These are phyloP conservation scores for Bombardia bombarda DNA, from an alignment of 495 filamentous ascomycete species.

Conservation along the genomic window DNA sequence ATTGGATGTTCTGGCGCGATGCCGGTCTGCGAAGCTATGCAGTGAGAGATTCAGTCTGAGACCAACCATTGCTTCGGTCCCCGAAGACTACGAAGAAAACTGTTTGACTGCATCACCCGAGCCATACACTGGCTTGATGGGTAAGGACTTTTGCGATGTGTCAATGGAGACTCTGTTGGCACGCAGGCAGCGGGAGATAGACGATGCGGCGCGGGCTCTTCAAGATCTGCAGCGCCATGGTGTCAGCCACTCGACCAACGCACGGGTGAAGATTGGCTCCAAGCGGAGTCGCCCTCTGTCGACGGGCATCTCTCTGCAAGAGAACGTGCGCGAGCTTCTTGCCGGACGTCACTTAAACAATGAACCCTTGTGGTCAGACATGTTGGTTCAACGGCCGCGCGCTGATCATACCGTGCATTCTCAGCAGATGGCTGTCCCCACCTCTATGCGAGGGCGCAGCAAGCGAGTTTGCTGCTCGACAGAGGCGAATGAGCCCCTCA, in stretches of 20 bases:
- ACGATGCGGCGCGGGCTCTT: constrained; percentile 59
- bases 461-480: constrained; percentile 57
- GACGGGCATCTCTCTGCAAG: constrained; percentile 59
- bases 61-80: constrained; percentile 42
- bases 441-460: constrained; percentile 28
- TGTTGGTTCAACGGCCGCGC: constrained; percentile 18
- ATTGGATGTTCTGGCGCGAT: constrained; percentile 76
- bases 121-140: constrained; percentile 45
- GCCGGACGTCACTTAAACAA: constrained; percentile 14
- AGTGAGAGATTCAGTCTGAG: constrained; percentile 42
- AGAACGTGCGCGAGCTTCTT: constrained; percentile 62
- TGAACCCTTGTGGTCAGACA: constrained; percentile 29
- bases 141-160: constrained; percentile 46
- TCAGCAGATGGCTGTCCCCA: constrained; percentile 29
- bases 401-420: constrained; percentile 11
- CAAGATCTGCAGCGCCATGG: constrained; percentile 50
- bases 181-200: constrained; percentile 33
- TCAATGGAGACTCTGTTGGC: constrained; percentile 42
- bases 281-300: constrained; percentile 68
- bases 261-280: constrained; percentile 22
- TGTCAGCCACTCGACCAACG: constrained; percentile 26
- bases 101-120: constrained; percentile 55
- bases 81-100: constrained; percentile 46
- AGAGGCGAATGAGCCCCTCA: constrained; percentile 25
- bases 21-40: constrained; percentile 62